Percentiles rank a stretch among this genome's conserved stretches.
These are phyloP conservation scores for Quillaja saponaria DNA, from an alignment of 306 rosid species.

Conservation along the genomic window DNA sequence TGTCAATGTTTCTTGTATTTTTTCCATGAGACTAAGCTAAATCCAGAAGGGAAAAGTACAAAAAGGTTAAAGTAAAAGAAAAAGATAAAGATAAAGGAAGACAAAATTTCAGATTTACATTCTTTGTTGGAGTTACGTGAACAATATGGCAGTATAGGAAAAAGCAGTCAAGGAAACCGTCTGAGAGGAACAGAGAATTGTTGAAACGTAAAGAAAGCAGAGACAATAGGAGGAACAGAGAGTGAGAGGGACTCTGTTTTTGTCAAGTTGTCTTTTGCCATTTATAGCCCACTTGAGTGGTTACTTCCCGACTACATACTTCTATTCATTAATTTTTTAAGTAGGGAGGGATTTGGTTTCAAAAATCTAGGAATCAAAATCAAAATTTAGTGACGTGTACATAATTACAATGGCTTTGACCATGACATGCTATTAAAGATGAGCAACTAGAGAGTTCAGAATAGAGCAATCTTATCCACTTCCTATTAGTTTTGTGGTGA, in stretches of 20 bases:
- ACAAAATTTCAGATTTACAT: no score
- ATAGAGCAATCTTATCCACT: no score
- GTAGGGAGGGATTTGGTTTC: no score
- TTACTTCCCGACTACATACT: no score
- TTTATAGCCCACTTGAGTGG: slow-evolving; percentile 1
- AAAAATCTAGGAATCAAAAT: no score
- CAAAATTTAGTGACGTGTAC: no score
- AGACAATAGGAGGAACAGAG: not conserved
- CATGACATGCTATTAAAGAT: no score
- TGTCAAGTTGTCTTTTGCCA: slow-evolving; percentile 30
- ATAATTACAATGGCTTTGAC: no score
- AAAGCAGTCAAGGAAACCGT: slow-evolving; percentile 49
- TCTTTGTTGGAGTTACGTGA: slow-evolving; percentile 30
- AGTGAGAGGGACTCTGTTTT: not conserved
- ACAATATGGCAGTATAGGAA: slow-evolving; percentile 28
- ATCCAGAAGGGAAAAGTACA: slow-evolving; percentile 21
- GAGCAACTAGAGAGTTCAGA: no score
- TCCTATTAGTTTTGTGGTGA: no score
- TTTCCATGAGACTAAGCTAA: slow-evolving; percentile 15
- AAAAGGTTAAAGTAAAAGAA: slow-evolving; percentile 14
- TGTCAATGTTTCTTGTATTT: not conserved
- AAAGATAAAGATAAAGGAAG: not conserved
- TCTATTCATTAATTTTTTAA: no score
- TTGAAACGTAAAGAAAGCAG: slow-evolving; percentile 35
- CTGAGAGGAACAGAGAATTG: slow-evolving; percentile 7